These are phyloP conservation scores for Guillardia theta DNA, from an alignment of 78 protist genomes.

Conservation along the genomic window DNA sequence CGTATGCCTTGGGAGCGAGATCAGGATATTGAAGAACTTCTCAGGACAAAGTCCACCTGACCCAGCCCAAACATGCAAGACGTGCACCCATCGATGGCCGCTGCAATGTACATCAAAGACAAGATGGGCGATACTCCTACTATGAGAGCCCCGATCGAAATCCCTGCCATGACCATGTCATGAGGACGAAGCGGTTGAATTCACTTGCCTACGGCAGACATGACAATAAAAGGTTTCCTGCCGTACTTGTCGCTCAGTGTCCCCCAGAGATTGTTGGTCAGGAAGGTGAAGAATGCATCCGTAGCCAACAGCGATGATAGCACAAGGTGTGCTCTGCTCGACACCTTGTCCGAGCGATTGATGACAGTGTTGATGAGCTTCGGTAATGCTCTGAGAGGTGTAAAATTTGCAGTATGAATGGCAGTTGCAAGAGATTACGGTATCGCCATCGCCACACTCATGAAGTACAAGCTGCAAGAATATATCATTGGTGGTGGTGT, in stretches of 20 bases:
- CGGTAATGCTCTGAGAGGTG: not conserved
- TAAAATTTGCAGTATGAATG: not conserved
- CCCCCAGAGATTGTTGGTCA: not conserved
- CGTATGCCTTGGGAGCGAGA: not conserved
- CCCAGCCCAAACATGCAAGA: conserved; percentile 3
- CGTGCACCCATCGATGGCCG: conserved; percentile 17
- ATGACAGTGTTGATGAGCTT: not conserved
- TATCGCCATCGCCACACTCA: not conserved
- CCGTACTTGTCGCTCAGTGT: conserved; percentile 8
- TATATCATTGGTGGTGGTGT: no score
- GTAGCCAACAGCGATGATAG: not conserved
- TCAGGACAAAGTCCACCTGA: no score
- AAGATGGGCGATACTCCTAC: not conserved
- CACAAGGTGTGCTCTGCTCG: not conserved
- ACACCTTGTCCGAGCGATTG: not conserved
- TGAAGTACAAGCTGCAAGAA: not conserved
- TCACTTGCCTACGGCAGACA: not conserved
- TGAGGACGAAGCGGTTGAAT: no score
- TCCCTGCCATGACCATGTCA: no score
- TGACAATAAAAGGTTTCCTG: not conserved
- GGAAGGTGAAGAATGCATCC: not conserved
- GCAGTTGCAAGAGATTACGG: not conserved
- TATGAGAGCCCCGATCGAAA: not conserved
- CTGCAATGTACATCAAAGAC: not conserved
- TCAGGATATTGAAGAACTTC: no score